phyloP scores from a whole-genome alignment of 352 stramenopile genomes.

The Globisporangium alternatum region DNA sequence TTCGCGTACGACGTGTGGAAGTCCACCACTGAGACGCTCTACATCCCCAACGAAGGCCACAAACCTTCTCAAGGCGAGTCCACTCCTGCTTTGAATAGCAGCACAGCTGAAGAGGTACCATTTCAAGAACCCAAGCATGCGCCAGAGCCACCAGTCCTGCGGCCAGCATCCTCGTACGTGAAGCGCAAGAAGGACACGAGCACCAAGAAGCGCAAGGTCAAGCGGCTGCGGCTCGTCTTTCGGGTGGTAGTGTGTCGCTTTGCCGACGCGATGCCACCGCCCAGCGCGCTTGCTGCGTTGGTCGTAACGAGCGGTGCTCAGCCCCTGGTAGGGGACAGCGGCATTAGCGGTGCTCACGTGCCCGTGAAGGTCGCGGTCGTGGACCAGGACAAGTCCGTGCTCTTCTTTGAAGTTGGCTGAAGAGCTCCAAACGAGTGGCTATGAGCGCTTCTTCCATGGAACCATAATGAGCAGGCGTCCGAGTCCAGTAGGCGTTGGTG shows the following conservation, averaged over 20 bases:
- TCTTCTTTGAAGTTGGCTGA: conserved; percentile 54
- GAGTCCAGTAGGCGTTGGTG: background rate
- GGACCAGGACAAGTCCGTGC: conserved; percentile 47
- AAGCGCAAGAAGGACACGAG: conserved; percentile 16
- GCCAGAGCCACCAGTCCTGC: background rate
- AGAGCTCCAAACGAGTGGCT: conserved; percentile 13
- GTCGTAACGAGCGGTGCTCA: conserved; percentile 5
- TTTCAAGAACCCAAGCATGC: background rate
- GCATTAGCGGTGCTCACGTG: conserved; percentile 8
- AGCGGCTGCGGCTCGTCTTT: conserved; percentile 49
- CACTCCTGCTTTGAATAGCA: background rate
- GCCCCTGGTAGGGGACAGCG: background rate
- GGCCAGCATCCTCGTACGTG: background rate
- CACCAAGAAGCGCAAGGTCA: conserved; percentile 37
- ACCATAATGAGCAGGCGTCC: background rate
- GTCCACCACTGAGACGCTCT: conserved; percentile 26
- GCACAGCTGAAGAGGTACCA: background rate
- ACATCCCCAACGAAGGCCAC: conserved; percentile 14
- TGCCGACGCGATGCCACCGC: conserved; percentile 30
- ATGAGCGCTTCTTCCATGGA: conserved; percentile 7
- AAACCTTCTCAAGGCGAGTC: background rate
- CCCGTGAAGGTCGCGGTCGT: conserved; percentile 66
- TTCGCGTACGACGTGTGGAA: conserved; percentile 67
- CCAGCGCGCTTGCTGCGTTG: conserved; percentile 19
- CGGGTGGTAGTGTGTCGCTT: conserved; percentile 52